A percentile compares a stretch with the other conserved stretches of the same genome.
These are phyloP conservation scores for Nematodospora anomalae DNA, from an alignment of 1,139 yeast species.

Conservation along the genomic window DNA sequence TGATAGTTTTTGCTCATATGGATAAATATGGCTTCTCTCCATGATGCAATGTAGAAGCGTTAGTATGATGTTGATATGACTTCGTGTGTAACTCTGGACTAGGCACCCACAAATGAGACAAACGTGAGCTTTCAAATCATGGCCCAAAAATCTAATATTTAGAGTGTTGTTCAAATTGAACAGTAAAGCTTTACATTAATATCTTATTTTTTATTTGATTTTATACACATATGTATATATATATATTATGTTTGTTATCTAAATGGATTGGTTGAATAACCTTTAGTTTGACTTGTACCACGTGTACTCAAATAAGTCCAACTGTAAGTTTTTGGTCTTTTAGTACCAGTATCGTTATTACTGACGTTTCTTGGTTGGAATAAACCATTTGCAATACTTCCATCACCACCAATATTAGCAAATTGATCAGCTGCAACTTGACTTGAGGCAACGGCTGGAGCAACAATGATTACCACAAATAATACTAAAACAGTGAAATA, in stretches of 20 bases:
- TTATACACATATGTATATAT: too few species aligned
- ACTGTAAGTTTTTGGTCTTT: conserved; percentile 47
- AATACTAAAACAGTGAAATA: conserved; percentile 70
- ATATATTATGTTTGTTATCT: conserved; percentile 9
- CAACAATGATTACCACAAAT: conserved; percentile 78
- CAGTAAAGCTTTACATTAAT: too few species aligned
- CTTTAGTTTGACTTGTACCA: conserved; percentile 54
- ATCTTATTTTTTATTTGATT: too few species aligned
- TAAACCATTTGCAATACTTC: conserved; percentile 64
- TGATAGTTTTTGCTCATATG: too few species aligned
- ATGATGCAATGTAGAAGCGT: too few species aligned
- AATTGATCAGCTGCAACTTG: conserved; percentile 29
- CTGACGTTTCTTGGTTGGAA: conserved; percentile 84
- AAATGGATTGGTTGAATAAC: conserved; percentile 64
- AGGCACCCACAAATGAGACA: too few species aligned
- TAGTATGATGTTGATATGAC: too few species aligned
- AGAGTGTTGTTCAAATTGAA: too few species aligned
- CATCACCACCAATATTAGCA: conserved; percentile 25
- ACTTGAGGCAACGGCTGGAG: conserved; percentile 80
- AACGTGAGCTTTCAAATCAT: too few species aligned
- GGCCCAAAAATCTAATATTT: too few species aligned
- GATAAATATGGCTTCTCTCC: too few species aligned
- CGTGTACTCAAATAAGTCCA: conserved; percentile 49
- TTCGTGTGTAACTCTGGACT: too few species aligned
- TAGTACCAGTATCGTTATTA: conserved; percentile 80